Conservation (phyloP, 257 asterid genomes). For the Solanum chilense region DNA sequence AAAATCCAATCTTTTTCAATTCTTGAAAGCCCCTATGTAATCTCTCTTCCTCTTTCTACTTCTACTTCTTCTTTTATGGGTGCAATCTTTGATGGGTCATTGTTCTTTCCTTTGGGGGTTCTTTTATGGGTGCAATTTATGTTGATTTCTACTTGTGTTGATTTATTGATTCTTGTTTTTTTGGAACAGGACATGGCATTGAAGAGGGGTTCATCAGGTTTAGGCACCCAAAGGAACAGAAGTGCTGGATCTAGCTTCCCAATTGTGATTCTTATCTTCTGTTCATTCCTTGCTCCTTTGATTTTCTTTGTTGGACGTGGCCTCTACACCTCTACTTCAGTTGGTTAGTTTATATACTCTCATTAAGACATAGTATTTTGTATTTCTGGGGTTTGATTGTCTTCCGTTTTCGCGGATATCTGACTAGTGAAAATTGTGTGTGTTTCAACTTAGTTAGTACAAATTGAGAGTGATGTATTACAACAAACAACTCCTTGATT, state of each 20-base stretch:
- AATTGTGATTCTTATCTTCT: constrained; percentile 11
- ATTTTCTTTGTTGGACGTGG: constrained; percentile 43
- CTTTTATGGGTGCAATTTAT: background rate
- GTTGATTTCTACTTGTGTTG: background rate
- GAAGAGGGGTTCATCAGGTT: constrained; percentile 13
- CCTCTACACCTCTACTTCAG: constrained; percentile 15
- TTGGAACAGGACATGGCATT: background rate
- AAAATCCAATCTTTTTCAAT: background rate
- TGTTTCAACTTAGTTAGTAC: background rate
- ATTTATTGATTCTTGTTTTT: background rate
- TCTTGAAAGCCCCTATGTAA: background rate
- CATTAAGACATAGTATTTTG: background rate
- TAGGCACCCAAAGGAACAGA: constrained; percentile 6
- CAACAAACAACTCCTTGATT: background rate
- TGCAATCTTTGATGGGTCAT: background rate
- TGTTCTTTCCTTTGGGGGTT: background rate
- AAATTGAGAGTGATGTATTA: background rate
- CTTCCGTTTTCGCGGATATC: background rate
- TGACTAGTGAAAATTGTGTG: background rate
- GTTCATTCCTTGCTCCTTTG: constrained; percentile 16
- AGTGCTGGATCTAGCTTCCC: constrained; percentile 20
- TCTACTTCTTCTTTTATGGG: background rate
- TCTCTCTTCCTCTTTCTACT: background rate
- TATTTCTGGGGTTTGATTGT: background rate
- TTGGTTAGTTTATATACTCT: constrained; percentile 32